phyloP scores from a whole-genome alignment of 2,329 filamentous ascomycete species.

The Xylaria sp. region DNA sequence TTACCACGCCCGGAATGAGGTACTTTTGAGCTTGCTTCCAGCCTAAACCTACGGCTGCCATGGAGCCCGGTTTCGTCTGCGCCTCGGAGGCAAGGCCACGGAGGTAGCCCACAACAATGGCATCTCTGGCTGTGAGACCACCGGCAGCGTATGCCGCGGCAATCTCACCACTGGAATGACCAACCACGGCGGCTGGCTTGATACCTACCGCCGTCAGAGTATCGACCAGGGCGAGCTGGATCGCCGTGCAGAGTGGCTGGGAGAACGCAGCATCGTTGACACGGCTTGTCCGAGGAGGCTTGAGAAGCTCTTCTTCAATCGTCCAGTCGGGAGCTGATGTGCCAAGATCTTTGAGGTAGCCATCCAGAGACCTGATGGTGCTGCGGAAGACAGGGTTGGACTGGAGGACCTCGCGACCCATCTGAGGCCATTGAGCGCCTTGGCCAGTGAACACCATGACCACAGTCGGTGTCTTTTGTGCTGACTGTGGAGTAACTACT shows the following conservation, averaged over 20 bases:
- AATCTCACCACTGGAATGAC: constrained; percentile 40
- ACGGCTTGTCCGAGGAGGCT: no score
- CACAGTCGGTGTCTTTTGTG: neutral
- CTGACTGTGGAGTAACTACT: neutral
- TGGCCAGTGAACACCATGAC: neutral
- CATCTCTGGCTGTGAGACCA: constrained; percentile 31
- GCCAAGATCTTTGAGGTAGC: no score
- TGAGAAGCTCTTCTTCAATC: no score
- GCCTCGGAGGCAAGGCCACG: constrained; percentile 39
- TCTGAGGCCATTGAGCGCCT: neutral
- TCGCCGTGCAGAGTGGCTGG: constrained; percentile 45
- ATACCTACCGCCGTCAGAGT: constrained; percentile 37
- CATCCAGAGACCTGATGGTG: no score
- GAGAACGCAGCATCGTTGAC: constrained; percentile 28
- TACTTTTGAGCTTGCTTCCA: constrained; percentile 46
- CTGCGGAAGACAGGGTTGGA: no score
- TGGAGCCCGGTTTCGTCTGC: neutral
- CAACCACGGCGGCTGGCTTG: constrained; percentile 33
- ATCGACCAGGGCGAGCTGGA: constrained; percentile 48
- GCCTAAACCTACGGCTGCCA: constrained; percentile 47
- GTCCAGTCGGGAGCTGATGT: no score
- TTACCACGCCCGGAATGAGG: constrained; percentile 31
- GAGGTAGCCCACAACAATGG: constrained; percentile 40
- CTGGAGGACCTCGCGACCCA: no score
- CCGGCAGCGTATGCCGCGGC: constrained; percentile 35